Evolutionary conservation across 768 basidiomycete species (phyloP).

Genomic region (Xerocomus spinulosus): DNA sequence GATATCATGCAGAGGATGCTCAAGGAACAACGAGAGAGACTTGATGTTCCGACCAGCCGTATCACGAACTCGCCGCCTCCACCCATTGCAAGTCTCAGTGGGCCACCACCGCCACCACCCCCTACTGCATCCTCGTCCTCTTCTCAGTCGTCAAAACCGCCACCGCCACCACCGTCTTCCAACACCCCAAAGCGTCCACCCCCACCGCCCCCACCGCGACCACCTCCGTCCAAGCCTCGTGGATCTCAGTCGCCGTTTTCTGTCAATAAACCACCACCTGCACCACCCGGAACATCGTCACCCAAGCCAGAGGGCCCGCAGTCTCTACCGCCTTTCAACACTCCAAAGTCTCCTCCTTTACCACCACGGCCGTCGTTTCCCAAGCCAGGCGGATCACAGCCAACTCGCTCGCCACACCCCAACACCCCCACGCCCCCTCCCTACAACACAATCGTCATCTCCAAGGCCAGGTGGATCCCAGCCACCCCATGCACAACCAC

Average conservation of each 20-base stretch:
- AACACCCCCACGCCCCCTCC: too few species aligned
- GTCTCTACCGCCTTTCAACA: too few species aligned
- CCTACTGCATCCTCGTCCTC: conserved; percentile 16
- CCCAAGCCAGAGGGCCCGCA: too few species aligned
- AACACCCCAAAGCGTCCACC: not conserved
- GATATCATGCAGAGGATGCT: conserved; percentile 21
- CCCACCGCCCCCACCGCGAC: too few species aligned
- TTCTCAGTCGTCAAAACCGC: conserved; percentile 7
- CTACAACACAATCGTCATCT: too few species aligned
- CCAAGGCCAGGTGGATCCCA: too few species aligned
- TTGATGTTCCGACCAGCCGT: conserved; percentile 19
- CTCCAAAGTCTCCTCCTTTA: not conserved
- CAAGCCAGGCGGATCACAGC: conserved; percentile 2
- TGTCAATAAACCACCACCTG: too few species aligned
- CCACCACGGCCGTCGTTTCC: not conserved
- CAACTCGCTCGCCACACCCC: too few species aligned
- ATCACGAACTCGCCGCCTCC: conserved; percentile 5
- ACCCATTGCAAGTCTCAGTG: conserved; percentile 16
- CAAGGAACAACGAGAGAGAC: conserved; percentile 22
- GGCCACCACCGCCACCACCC: conserved; percentile 22
- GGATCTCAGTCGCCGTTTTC: too few species aligned
- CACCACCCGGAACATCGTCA: too few species aligned
- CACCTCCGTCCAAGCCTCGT: too few species aligned
- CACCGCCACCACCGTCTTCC: conserved; percentile 11
- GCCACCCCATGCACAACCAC: conserved; percentile 12